phyloP scores from a whole-genome alignment of 352 stramenopile species.

The Phytophthora sp. region DNA sequence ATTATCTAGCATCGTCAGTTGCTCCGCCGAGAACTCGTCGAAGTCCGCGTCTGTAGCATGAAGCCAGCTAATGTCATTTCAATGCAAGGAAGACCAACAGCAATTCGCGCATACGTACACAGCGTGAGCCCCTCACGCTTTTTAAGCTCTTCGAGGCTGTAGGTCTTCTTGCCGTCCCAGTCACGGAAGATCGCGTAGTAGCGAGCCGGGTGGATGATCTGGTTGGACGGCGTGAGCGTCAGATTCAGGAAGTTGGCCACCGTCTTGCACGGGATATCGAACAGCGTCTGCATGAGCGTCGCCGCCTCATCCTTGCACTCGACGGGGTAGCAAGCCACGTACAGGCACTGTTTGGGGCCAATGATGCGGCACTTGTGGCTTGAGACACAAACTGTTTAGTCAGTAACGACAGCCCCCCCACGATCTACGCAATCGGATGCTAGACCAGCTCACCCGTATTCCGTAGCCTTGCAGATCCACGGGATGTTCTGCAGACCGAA shows the following conservation, averaged over 20 bases:
- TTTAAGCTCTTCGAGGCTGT: conserved; percentile 84
- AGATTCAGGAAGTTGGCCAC: conserved; percentile 94
- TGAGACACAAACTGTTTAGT: conserved; percentile 13
- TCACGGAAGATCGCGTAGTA: conserved; percentile 95
- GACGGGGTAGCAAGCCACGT: conserved; percentile 91
- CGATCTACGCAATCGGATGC: no score
- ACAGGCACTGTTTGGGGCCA: conserved; percentile 90
- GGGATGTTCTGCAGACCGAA: conserved; percentile 95
- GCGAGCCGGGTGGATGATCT: conserved; percentile 93
- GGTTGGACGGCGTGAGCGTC: conserved; percentile 93
- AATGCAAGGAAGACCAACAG: neutral
- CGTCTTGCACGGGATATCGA: conserved; percentile 91
- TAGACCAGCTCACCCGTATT: conserved; percentile 81
- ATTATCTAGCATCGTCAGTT: conserved; percentile 93
- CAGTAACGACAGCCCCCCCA: neutral
- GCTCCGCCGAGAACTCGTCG: conserved; percentile 92
- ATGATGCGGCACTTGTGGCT: conserved; percentile 92
- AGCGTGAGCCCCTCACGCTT: conserved; percentile 89
- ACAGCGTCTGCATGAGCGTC: conserved; percentile 85
- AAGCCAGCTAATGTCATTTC: conserved; percentile 14
- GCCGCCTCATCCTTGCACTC: conserved; percentile 82
- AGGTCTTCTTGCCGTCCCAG: conserved; percentile 91
- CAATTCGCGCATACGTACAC: conserved; percentile 57
- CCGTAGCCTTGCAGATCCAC: conserved; percentile 93
- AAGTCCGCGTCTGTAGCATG: conserved; percentile 85